Evolutionary conservation across 768 basidiomycete genomes (phyloP).

Genomic region (Suillus sp.): DNA sequence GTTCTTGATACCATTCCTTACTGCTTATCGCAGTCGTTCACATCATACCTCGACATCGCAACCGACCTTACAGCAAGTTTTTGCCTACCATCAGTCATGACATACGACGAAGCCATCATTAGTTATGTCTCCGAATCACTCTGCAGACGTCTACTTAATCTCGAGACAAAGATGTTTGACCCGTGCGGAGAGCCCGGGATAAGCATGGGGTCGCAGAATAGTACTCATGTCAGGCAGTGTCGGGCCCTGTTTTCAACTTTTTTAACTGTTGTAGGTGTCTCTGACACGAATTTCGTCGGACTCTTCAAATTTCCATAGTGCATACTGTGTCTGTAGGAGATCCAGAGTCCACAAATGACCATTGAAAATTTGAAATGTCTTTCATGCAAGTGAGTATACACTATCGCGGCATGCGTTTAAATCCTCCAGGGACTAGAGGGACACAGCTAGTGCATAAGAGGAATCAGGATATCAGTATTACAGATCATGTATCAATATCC

Average conservation of each 20-base stretch:
- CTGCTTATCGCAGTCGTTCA: neutral
- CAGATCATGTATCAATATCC: conserved; percentile 31
- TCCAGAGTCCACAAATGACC: neutral
- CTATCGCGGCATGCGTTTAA: neutral
- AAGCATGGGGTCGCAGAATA: neutral
- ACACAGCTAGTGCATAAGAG: neutral
- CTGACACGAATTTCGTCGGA: neutral
- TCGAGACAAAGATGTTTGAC: conserved; percentile 1
- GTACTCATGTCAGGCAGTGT: neutral
- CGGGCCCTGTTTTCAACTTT: neutral
- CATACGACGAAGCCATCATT: neutral
- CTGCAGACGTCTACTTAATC: neutral
- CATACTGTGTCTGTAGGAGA: neutral
- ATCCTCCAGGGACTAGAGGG: neutral
- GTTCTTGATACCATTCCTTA: neutral
- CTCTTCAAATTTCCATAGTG: neutral
- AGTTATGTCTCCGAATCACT: neutral
- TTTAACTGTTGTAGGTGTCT: neutral
- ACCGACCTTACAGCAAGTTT: neutral
- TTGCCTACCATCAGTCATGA: neutral
- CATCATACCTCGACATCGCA: neutral
- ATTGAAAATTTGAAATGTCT: neutral
- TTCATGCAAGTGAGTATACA: neutral
- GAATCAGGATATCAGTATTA: conserved; percentile 29
- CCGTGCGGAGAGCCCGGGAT: neutral